Conservation (phyloP, 768 basidiomycete genomes). For the Amanita molliuscula region DNA sequence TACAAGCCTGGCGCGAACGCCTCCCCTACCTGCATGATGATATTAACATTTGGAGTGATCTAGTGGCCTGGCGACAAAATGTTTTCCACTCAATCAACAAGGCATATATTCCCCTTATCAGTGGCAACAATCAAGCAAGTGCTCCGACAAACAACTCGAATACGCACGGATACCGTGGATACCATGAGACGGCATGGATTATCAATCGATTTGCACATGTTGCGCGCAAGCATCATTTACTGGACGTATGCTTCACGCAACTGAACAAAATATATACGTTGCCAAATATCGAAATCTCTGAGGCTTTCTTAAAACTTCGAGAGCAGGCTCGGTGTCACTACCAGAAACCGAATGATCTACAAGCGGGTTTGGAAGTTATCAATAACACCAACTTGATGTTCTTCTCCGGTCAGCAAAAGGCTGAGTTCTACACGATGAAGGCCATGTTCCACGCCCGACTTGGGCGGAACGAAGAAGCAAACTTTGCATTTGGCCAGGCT, state of each 20-base stretch:
- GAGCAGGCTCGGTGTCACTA: slow-evolving; percentile 99
- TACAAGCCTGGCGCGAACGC: slow-evolving; percentile 95
- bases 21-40: slow-evolving; percentile 94
- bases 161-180: slow-evolving; percentile 90
- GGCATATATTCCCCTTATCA: slow-evolving; percentile 87
- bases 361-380: slow-evolving; percentile 94
- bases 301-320: slow-evolving; percentile 96
- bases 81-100: slow-evolving; percentile 97
- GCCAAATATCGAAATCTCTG: slow-evolving; percentile 99
- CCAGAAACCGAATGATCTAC: slow-evolving; percentile 87
- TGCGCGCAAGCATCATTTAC: slow-evolving; percentile 90
- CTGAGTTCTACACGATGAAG: slow-evolving; percentile 97
- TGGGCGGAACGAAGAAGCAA: slow-evolving; percentile 81
- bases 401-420: slow-evolving; percentile 90
- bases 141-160: slow-evolving; percentile 49
- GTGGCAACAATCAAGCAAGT: slow-evolving; percentile 39
- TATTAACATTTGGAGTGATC: slow-evolving; percentile 96
- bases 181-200: slow-evolving; percentile 99
- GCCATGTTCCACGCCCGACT: slow-evolving; percentile 96
- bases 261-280: slow-evolving; percentile 97
- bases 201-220: slow-evolving; percentile 99
- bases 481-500: slow-evolving; percentile 85
- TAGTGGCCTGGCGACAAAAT: slow-evolving; percentile 99
- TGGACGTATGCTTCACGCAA: slow-evolving; percentile 91
- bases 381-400: slow-evolving; percentile 99